Conservation (phyloP, 768 basidiomycete genomes). For the Serendipita sp. region DNA sequence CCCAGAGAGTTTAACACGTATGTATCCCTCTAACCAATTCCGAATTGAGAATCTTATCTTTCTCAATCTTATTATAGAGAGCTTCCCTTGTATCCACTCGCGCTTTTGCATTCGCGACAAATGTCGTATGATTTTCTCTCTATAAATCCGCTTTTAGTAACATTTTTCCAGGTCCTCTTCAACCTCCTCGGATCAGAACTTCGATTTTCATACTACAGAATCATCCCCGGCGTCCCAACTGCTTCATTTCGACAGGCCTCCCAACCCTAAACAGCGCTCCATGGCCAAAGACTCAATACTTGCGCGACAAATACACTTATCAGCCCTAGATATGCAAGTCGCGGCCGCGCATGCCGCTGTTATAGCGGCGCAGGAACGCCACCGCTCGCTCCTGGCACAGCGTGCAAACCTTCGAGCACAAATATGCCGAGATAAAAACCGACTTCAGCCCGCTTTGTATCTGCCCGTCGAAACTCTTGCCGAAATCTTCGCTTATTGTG, state of each 20-base stretch:
- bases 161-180: background rate
- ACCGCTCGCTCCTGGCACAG: background rate
- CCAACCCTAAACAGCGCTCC: background rate
- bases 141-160: background rate
- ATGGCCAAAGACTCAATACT: conserved; percentile 1
- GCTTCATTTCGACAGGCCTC: conserved; percentile 4
- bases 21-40: background rate
- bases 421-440: conserved; percentile 5
- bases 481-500: conserved; percentile 3
- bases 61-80: background rate
- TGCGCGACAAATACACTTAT: background rate
- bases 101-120: background rate
- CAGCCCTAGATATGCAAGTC: conserved; percentile 3
- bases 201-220: background rate
- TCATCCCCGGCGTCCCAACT: background rate
- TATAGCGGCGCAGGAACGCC: background rate
- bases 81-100: background rate
- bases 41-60: background rate
- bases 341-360: conserved; percentile 1
- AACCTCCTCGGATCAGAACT: background rate
- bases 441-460: background rate
- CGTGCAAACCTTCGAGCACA: background rate
- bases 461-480: background rate
- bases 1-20: background rate
- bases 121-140: background rate